Percentiles rank a stretch among this genome's conserved stretches.
These are phyloP conservation scores for Blastobotrys mokoenaii DNA, from an alignment of 805 yeast genomes.

Conservation along the genomic window DNA sequence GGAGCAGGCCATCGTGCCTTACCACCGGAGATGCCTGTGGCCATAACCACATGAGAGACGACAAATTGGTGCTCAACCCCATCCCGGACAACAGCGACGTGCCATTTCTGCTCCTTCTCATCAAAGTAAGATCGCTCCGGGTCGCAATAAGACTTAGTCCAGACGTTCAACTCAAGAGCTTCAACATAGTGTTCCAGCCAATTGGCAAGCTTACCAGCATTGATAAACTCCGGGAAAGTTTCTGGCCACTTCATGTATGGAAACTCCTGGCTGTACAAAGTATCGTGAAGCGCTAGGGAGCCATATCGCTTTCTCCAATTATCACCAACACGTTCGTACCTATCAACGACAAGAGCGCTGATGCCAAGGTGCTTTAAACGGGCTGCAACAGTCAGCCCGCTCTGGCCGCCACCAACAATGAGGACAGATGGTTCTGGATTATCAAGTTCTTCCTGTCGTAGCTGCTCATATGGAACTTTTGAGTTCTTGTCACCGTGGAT, in stretches of 20 bases:
- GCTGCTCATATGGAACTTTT: not conserved
- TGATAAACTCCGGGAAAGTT: conserved; percentile 36
- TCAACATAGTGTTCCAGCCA: conserved; percentile 36
- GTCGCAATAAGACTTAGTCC: conserved; percentile 28
- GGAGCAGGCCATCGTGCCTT: conserved; percentile 35
- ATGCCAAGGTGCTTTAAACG: conserved; percentile 36
- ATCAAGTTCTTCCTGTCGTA: conserved; percentile 6
- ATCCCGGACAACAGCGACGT: conserved; percentile 25
- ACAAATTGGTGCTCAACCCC: conserved; percentile 12
- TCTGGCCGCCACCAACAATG: conserved; percentile 42
- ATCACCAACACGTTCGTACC: conserved; percentile 34
- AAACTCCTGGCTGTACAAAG: conserved; percentile 36
- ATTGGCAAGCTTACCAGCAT: conserved; percentile 39
- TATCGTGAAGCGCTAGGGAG: conserved; percentile 39
- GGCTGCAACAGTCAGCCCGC: conserved; percentile 37
- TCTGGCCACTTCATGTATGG: conserved; percentile 35
- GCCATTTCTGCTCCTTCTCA: conserved; percentile 30
- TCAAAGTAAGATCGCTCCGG: conserved; percentile 25
- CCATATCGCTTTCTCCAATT: conserved; percentile 41
- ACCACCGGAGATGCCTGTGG: conserved; percentile 38
- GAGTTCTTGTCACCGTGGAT: conserved; percentile 9
- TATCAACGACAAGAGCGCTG: conserved; percentile 33
- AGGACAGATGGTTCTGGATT: conserved; percentile 33
- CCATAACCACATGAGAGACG: conserved; percentile 33
- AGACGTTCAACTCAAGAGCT: conserved; percentile 34